Evolutionary conservation across 2,329 filamentous ascomycete genomes (phyloP).

Genomic region (Onygena corvina): DNA sequence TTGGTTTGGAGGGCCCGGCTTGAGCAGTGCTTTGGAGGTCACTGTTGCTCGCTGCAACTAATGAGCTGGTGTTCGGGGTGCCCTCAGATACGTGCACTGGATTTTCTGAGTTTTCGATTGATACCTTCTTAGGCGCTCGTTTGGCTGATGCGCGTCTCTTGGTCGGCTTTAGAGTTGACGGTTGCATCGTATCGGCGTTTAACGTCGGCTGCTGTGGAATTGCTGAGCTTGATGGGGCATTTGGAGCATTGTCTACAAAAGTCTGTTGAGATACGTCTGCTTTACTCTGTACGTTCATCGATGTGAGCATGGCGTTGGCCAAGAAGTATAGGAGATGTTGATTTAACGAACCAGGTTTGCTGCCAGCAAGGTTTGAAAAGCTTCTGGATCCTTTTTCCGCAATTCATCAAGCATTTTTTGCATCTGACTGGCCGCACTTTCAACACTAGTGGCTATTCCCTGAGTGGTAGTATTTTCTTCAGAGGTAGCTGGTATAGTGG

Average conservation of each 20-base stretch:
- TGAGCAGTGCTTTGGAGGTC: not conserved
- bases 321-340: not conserved
- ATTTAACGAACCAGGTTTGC: conserved; percentile 29
- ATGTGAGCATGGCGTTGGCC: not conserved
- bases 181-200: not conserved
- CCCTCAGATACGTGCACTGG: conserved; percentile 18
- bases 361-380: conserved; percentile 45
- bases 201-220: not conserved
- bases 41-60: too few species aligned
- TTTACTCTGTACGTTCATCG: not conserved
- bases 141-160: not conserved
- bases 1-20: conserved; percentile 6
- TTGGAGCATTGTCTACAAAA: not conserved
- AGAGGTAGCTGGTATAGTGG: not conserved
- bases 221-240: not conserved
- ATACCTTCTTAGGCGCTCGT: not conserved
- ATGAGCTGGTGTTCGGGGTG: not conserved
- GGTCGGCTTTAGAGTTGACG: not conserved
- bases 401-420: conserved; percentile 46
- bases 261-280: not conserved
- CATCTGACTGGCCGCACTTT: conserved; percentile 41
- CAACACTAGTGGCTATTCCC: conserved; percentile 11
- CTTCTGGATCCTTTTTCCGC: conserved; percentile 44
- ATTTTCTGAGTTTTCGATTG: not conserved
- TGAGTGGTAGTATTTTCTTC: not conserved